Conservation (phyloP, 441 rosid species). For the Geranium incanum region DNA sequence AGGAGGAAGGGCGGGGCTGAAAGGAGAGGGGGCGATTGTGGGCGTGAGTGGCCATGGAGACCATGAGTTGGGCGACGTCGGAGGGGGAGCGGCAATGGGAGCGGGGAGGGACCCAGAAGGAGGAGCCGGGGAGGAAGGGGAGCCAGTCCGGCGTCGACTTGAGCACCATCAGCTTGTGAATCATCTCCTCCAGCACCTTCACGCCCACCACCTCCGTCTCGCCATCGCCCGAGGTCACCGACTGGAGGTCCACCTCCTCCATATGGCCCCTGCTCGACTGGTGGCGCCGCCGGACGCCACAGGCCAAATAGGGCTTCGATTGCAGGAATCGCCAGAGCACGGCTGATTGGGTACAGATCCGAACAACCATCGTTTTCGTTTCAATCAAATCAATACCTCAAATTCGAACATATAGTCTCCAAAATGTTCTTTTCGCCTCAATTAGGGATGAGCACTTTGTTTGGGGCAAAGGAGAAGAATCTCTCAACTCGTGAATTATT, state of each 20-base stretch:
- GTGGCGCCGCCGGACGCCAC: background rate
- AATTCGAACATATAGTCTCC: no score
- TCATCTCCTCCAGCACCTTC: background rate
- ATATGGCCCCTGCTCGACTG: constrained; percentile 1
- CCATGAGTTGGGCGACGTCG: background rate
- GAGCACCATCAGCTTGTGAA: background rate
- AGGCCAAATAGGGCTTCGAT: background rate
- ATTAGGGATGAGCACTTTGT: no score
- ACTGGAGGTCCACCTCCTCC: background rate
- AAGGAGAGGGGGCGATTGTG: background rate
- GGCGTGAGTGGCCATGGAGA: background rate
- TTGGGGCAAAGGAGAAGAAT: no score
- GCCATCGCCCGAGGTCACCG: background rate
- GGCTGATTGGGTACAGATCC: background rate
- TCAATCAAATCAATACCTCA: no score
- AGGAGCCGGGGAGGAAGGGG: constrained; percentile 4
- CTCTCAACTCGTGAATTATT: no score
- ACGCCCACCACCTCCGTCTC: constrained; percentile 3
- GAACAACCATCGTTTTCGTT: background rate
- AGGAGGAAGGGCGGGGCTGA: no score
- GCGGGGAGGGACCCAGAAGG: constrained; percentile 4
- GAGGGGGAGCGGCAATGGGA: background rate
- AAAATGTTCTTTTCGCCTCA: no score
- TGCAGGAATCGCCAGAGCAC: background rate
- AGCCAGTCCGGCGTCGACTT: constrained; percentile 7